A percentile compares a stretch with the other conserved stretches of the same genome.
These are phyloP conservation scores for Saposhnikovia divaricata DNA, from an alignment of 129 eudicot genomes.

Conservation along the genomic window DNA sequence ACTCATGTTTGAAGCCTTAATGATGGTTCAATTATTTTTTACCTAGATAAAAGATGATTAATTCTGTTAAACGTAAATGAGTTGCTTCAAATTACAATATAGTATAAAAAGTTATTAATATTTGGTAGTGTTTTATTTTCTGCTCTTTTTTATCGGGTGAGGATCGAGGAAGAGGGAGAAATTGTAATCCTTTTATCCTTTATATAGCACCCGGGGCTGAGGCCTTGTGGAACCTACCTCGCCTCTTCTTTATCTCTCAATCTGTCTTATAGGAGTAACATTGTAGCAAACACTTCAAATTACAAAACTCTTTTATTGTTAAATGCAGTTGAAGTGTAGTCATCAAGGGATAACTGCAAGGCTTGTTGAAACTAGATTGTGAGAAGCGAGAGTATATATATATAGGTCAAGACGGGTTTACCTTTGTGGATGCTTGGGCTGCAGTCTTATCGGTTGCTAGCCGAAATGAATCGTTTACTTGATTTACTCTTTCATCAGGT, in stretches of 20 bases:
- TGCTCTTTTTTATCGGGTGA: background rate
- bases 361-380: too few species aligned
- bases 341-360: background rate
- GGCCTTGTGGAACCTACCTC: background rate
- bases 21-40: too few species aligned
- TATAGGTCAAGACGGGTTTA: slow-evolving; percentile 84
- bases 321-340: background rate
- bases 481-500: slow-evolving; percentile 89
- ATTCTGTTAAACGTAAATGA: too few species aligned
- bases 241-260: background rate
- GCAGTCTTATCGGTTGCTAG: slow-evolving; percentile 70
- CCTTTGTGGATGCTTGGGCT: slow-evolving; percentile 93
- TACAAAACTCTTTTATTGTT: background rate
- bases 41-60: too few species aligned
- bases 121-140: too few species aligned
- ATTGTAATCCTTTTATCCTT: background rate
- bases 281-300: too few species aligned
- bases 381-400: background rate
- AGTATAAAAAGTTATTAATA: too few species aligned
- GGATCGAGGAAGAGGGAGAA: slow-evolving; percentile 1
- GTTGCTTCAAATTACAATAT: too few species aligned
- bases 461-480: slow-evolving; percentile 90
- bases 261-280: background rate
- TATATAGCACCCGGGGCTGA: background rate
- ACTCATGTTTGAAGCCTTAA: too few species aligned